A percentile compares a stretch with the other conserved stretches of the same genome.
Conservation (phyloP, 257 asterid genomes). For the Schizonepeta tenuifolia region DNA sequence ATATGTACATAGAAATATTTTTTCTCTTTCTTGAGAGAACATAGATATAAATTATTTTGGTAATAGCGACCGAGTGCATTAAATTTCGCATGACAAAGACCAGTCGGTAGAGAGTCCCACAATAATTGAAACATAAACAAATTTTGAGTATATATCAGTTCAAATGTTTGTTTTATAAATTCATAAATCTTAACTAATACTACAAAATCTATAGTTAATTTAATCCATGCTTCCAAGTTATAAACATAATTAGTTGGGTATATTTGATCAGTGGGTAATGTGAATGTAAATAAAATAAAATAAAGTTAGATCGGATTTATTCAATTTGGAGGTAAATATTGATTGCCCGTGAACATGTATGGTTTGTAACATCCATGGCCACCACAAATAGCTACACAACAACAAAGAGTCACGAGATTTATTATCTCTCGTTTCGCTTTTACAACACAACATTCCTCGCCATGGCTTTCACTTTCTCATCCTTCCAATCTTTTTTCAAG, state of each 20-base stretch:
- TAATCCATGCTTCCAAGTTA: neutral
- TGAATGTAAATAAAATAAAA: no score
- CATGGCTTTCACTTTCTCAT: neutral
- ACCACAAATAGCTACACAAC: constrained; percentile 66
- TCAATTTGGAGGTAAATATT: neutral
- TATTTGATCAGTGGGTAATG: neutral
- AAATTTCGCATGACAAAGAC: neutral
- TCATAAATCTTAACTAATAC: no score
- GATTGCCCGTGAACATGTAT: constrained; percentile 37
- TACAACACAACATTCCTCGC: constrained; percentile 32
- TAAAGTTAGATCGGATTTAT: neutral
- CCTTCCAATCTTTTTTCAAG: neutral
- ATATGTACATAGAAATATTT: no score
- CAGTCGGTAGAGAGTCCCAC: neutral
- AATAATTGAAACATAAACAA: neutral
- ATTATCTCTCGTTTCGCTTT: constrained; percentile 25
- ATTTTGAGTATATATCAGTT: neutral
- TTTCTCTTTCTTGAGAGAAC: no score
- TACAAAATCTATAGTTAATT: neutral
- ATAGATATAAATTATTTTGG: neutral
- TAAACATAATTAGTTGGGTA: neutral
- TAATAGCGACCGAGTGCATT: neutral
- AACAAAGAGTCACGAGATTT: constrained; percentile 66
- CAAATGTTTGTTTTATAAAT: neutral
- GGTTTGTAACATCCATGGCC: constrained; percentile 38